Evolutionary conservation across 257 asterid genomes (phyloP).

Genomic region (Nicotiana undulata): DNA sequence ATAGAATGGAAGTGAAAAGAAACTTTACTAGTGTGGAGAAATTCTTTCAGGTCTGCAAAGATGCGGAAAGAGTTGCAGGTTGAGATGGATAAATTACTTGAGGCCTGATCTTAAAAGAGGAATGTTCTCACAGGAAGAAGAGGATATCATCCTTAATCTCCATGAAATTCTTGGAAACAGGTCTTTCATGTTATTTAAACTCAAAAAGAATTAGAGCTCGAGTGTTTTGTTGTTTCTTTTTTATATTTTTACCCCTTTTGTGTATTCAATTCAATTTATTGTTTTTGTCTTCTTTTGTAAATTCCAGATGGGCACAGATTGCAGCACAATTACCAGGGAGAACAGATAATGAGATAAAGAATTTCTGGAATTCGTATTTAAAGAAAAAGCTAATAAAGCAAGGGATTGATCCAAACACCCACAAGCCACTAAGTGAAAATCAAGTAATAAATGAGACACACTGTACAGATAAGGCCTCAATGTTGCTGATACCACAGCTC

Average conservation of each 20-base stretch:
- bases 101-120: slow-evolving; percentile 92
- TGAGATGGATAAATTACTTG: slow-evolving; percentile 79
- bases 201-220: neutral
- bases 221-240: too few species aligned
- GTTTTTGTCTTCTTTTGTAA: neutral
- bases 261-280: neutral
- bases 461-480: slow-evolving; percentile 14
- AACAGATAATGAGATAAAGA: slow-evolving; percentile 91
- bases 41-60: slow-evolving; percentile 55
- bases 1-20: neutral
- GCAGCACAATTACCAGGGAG: slow-evolving; percentile 80
- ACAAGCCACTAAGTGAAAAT: slow-evolving; percentile 34
- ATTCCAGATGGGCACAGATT: slow-evolving; percentile 83
- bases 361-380: slow-evolving; percentile 69
- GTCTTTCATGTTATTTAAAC: slow-evolving; percentile 8
- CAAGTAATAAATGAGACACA: slow-evolving; percentile 19
- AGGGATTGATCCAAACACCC: slow-evolving; percentile 82
- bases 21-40: neutral
- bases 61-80: slow-evolving; percentile 84
- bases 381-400: slow-evolving; percentile 71
- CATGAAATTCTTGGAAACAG: slow-evolving; percentile 77
- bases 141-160: slow-evolving; percentile 52
- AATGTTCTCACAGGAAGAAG: slow-evolving; percentile 73
- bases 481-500: slow-evolving; percentile 15
- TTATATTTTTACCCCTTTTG: neutral